phyloP scores from a whole-genome alignment of 2,329 filamentous ascomycete species.

The Penicillium sp. region DNA sequence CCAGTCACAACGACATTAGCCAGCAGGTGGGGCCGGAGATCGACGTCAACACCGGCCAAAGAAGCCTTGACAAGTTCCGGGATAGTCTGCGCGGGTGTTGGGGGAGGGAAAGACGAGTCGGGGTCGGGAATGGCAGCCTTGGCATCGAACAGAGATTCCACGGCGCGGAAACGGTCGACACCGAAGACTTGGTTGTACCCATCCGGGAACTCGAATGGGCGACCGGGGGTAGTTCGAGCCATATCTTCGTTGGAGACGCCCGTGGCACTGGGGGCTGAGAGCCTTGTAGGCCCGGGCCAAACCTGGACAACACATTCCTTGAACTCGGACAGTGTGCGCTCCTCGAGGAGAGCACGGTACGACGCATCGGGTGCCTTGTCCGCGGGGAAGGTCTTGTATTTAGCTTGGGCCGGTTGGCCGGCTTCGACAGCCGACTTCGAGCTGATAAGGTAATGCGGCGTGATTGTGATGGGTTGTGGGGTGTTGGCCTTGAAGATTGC shows the following conservation, averaged over 20 bases:
- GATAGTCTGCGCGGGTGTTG: slow-evolving; percentile 68
- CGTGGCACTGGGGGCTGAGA: slow-evolving; percentile 43
- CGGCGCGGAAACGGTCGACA: slow-evolving; percentile 72
- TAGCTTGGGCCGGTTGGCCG: slow-evolving; percentile 66
- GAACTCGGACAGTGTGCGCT: slow-evolving; percentile 86
- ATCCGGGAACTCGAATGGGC: slow-evolving; percentile 93
- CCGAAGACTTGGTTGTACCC: slow-evolving; percentile 94
- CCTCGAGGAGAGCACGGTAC: slow-evolving; percentile 78
- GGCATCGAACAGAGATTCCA: slow-evolving; percentile 86
- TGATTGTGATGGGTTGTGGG: slow-evolving; percentile 62
- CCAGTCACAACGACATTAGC: slow-evolving; percentile 89
- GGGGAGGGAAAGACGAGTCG: slow-evolving; percentile 40
- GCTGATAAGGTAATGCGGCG: slow-evolving; percentile 78
- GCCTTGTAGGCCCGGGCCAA: slow-evolving; percentile 71
- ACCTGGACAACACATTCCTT: slow-evolving; percentile 95
- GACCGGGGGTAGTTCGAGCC: slow-evolving; percentile 62
- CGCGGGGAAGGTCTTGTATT: slow-evolving; percentile 60
- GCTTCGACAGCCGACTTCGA: slow-evolving; percentile 85
- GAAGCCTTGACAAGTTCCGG: slow-evolving; percentile 71
- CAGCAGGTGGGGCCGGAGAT: slow-evolving; percentile 72
- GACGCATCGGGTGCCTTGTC: slow-evolving; percentile 53
- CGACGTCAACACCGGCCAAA: slow-evolving; percentile 73
- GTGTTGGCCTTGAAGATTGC: slow-evolving; percentile 61
- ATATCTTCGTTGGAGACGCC: slow-evolving; percentile 64
- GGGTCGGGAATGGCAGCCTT: slow-evolving; percentile 56